A percentile compares a stretch with the other conserved stretches of the same genome.
Evolutionary conservation across 345 rosid genomes (phyloP).

Genomic region (Nasturtium officinale): DNA sequence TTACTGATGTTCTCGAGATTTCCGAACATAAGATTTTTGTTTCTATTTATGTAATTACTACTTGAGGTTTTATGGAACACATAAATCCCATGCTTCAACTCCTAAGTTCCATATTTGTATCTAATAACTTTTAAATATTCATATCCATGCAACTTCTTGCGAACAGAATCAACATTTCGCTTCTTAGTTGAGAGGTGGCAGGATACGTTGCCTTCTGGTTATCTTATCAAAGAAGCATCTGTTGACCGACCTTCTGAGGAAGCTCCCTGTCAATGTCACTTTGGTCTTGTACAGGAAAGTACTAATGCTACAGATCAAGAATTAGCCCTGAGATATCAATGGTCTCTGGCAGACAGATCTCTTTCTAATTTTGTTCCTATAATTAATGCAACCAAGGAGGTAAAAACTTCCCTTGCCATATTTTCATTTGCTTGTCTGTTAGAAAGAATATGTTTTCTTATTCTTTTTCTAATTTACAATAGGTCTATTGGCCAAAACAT

Average conservation of each 20-base stretch:
- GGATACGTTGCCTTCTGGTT: slow-evolving; percentile 70
- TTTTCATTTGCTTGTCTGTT: slow-evolving; percentile 15
- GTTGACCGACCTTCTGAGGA: slow-evolving; percentile 92
- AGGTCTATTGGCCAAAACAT: slow-evolving; percentile 94
- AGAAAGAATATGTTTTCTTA: slow-evolving; percentile 19
- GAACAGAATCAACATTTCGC: slow-evolving; percentile 74
- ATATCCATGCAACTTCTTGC: slow-evolving; percentile 22
- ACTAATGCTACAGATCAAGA: slow-evolving; percentile 53
- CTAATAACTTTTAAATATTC: background rate
- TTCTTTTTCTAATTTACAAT: background rate
- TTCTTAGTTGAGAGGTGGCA: slow-evolving; percentile 88
- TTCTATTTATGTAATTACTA: slow-evolving; percentile 12
- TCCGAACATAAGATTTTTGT: slow-evolving; percentile 12
- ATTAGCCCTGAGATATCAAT: slow-evolving; percentile 72
- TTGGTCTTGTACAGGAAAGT: slow-evolving; percentile 66
- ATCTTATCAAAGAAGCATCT: slow-evolving; percentile 76
- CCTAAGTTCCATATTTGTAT: background rate
- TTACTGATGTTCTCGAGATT: slow-evolving; percentile 11
- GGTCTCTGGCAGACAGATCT: slow-evolving; percentile 78
- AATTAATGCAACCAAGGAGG: slow-evolving; percentile 79
- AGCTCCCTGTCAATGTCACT: slow-evolving; percentile 81
- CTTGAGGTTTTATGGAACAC: slow-evolving; percentile 12
- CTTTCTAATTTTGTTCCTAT: slow-evolving; percentile 75
- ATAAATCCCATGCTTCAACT: slow-evolving; percentile 1
- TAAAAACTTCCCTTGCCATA: slow-evolving; percentile 41